Percentiles rank a stretch among this genome's conserved stretches.
Conservation (phyloP, 192 early-diverging fungal genomes). For the Podila minutissima region DNA sequence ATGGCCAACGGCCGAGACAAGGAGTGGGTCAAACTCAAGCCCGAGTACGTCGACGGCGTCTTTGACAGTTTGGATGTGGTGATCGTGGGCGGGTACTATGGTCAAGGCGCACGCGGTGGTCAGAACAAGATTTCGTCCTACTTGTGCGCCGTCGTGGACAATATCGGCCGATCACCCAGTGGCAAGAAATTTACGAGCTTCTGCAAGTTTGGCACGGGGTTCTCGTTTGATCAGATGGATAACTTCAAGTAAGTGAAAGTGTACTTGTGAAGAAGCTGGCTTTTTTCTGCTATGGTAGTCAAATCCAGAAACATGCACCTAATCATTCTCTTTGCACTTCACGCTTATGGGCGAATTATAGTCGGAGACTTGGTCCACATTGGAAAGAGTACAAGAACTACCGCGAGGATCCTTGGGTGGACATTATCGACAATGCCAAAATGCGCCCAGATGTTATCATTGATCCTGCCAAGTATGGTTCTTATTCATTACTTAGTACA, state of each 20-base stretch:
- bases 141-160: conserved; percentile 34
- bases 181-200: conserved; percentile 62
- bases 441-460: conserved; percentile 81
- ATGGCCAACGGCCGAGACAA: conserved; percentile 56
- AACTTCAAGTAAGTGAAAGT: conserved; percentile 67
- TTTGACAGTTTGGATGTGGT: conserved; percentile 80
- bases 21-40: conserved; percentile 83
- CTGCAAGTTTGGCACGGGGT: conserved; percentile 78
- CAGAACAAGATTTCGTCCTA: conserved; percentile 55
- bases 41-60: conserved; percentile 78
- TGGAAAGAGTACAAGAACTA: conserved; percentile 51
- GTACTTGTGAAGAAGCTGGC: conserved; percentile 10
- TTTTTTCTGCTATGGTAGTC: background rate
- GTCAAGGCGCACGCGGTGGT: conserved; percentile 66
- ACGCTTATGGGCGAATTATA: background rate
- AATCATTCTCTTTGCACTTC: background rate
- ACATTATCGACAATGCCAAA: conserved; percentile 55
- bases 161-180: conserved; percentile 15
- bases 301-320: background rate
- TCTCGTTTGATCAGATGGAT: conserved; percentile 67
- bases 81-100: conserved; percentile 71
- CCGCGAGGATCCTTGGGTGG: conserved; percentile 42
- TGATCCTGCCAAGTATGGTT: conserved; percentile 60
- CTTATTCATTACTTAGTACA: background rate
- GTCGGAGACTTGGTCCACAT: conserved; percentile 24